A percentile compares a stretch with the other conserved stretches of the same genome.
Evolutionary conservation across 306 rosid genomes (phyloP).

Genomic region (Cicer arietinum): DNA sequence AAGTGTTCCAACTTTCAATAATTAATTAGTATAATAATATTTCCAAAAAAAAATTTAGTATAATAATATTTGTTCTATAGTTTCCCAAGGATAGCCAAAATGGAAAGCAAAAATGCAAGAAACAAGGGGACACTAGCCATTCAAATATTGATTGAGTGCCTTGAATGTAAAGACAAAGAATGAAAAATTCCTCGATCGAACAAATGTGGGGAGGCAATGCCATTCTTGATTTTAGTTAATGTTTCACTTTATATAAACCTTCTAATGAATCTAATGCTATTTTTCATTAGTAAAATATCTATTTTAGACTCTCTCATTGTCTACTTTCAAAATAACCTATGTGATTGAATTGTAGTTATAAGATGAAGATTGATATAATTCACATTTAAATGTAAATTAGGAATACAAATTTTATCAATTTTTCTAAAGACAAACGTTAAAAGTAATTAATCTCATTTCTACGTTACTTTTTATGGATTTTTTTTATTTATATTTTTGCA

Average conservation of each 20-base stretch:
- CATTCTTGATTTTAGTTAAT: constrained; percentile 49
- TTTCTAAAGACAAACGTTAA: neutral
- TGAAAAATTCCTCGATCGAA: constrained; percentile 58
- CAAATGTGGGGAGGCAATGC: constrained; percentile 51
- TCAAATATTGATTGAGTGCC: constrained; percentile 44
- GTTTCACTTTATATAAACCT: constrained; percentile 43
- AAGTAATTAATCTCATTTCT: too few relatives aligned
- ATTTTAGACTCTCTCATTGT: constrained; percentile 28
- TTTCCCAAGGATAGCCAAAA: constrained; percentile 48
- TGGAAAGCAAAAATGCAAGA: constrained; percentile 34
- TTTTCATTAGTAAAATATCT: constrained; percentile 26
- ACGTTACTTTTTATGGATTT: too few relatives aligned
- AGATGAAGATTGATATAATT: neutral
- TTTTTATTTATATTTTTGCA: too few relatives aligned
- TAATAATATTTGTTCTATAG: constrained; percentile 30
- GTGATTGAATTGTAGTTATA: neutral
- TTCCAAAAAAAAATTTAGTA: neutral
- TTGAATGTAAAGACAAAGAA: constrained; percentile 54
- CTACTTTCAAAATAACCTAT: neutral
- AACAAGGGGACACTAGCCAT: constrained; percentile 59
- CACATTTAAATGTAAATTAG: neutral
- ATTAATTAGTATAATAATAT: constrained; percentile 27
- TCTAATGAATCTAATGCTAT: constrained; percentile 14
- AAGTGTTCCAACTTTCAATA: constrained; percentile 47
- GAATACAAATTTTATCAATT: neutral